A percentile compares a stretch with the other conserved stretches of the same genome.
Conservation (phyloP, 202 grass and related monocot species). For the Carex arenaria region DNA sequence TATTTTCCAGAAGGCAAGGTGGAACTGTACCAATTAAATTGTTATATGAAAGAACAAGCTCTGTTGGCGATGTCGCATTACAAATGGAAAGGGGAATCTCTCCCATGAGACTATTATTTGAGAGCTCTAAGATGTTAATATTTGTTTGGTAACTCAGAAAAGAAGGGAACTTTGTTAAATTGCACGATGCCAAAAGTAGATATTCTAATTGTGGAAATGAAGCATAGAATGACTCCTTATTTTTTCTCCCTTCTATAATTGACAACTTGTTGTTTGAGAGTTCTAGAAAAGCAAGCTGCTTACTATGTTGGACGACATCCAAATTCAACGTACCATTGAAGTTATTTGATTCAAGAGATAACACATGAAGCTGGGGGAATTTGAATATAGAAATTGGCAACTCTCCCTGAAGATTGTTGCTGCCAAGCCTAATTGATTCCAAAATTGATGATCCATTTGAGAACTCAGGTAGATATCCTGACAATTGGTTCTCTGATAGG, state of each 20-base stretch:
- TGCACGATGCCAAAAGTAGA: too few species aligned
- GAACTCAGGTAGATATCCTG: background rate
- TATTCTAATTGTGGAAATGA: background rate
- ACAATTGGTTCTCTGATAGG: slow-evolving; percentile 17
- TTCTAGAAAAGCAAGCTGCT: background rate
- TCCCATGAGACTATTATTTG: too few species aligned
- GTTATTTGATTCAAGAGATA: slow-evolving; percentile 33
- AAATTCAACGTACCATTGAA: slow-evolving; percentile 13
- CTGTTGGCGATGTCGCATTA: too few species aligned
- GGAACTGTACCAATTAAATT: too few species aligned
- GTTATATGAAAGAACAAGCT: too few species aligned
- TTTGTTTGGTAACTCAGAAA: too few species aligned
- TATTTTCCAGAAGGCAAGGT: too few species aligned
- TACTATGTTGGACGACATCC: background rate
- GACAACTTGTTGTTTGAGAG: slow-evolving; percentile 31
- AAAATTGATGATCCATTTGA: slow-evolving; percentile 3
- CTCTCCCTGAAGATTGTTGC: slow-evolving; percentile 28
- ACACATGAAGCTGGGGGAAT: background rate
- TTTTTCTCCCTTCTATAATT: slow-evolving; percentile 3
- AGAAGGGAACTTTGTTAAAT: too few species aligned
- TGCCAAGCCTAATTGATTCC: background rate
- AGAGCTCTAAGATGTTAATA: too few species aligned
- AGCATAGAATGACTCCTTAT: background rate
- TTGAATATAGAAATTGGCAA: slow-evolving; percentile 19
- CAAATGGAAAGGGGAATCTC: too few species aligned